Conservation (phyloP, 768 basidiomycete species). For the Leccinum barrowsii region DNA sequence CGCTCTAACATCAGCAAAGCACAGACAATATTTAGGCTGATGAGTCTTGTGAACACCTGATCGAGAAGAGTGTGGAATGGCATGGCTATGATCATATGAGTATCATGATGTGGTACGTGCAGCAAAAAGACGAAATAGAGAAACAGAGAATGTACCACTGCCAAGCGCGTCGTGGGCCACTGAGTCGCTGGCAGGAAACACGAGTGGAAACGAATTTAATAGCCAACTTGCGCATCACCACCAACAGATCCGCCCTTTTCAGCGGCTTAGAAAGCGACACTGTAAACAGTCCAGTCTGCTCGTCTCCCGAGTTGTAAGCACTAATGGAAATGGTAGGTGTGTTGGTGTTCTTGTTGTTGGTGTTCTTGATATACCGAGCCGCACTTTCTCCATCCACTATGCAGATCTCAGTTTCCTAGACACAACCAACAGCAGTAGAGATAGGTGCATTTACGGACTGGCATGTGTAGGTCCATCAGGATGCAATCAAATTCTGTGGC, state of each 20-base stretch:
- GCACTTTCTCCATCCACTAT: slow-evolving; percentile 94
- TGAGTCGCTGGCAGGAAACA: slow-evolving; percentile 17
- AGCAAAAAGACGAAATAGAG: slow-evolving; percentile 29
- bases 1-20: slow-evolving; percentile 27
- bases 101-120: slow-evolving; percentile 23
- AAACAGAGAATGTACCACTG: slow-evolving; percentile 22
- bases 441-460: not conserved
- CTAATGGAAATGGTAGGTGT: slow-evolving; percentile 93
- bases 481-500: no score
- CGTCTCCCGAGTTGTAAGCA: slow-evolving; percentile 76
- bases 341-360: slow-evolving; percentile 89
- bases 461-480: no score
- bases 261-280: slow-evolving; percentile 86
- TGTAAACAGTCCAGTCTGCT: slow-evolving; percentile 67
- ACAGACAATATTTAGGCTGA: slow-evolving; percentile 22
- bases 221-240: slow-evolving; percentile 72
- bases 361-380: slow-evolving; percentile 94
- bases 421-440: not conserved
- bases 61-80: slow-evolving; percentile 27
- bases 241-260: slow-evolving; percentile 81
- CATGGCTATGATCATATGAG: slow-evolving; percentile 29
- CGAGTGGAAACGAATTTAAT: slow-evolving; percentile 49
- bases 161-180: not conserved
- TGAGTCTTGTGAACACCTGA: slow-evolving; percentile 26
- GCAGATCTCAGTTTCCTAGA: slow-evolving; percentile 10